Percentiles rank a stretch among this genome's conserved stretches.
These are phyloP conservation scores for Phylloporus rhodoxanthus DNA, from an alignment of 768 basidiomycete species.

Conservation along the genomic window DNA sequence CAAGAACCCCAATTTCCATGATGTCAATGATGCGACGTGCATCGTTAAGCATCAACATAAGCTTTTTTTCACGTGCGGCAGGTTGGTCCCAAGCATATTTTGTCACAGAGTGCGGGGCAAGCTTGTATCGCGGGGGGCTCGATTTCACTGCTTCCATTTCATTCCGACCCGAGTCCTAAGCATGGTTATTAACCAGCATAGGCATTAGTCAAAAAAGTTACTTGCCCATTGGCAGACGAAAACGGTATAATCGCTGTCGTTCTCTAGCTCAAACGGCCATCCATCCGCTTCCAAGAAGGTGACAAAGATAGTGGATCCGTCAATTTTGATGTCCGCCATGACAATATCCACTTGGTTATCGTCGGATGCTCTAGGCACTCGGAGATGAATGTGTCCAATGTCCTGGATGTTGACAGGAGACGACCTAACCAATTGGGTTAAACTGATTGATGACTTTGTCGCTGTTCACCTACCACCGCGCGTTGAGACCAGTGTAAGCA, in stretches of 20 bases:
- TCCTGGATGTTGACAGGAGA: conserved; percentile 88
- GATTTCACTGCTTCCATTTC: conserved; percentile 37
- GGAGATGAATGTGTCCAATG: conserved; percentile 78
- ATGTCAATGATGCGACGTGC: conserved; percentile 72
- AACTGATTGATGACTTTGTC: not conserved
- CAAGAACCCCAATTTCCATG: conserved; percentile 89
- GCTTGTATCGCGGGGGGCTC: conserved; percentile 41
- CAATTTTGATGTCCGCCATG: conserved; percentile 71
- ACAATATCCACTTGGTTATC: conserved; percentile 48
- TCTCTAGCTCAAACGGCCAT: conserved; percentile 92
- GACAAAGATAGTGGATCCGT: conserved; percentile 88
- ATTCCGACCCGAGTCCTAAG: conserved; percentile 42
- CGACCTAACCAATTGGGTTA: conserved; percentile 53
- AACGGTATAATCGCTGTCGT: conserved; percentile 71
- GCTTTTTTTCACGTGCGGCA: conserved; percentile 72
- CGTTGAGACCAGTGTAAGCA: conserved; percentile 79
- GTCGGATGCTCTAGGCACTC: conserved; percentile 44
- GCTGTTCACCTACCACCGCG: conserved; percentile 59
- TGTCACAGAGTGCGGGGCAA: conserved; percentile 47
- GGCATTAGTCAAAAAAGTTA: conserved; percentile 25
- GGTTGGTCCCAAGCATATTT: conserved; percentile 95
- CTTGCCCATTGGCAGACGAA: conserved; percentile 74
- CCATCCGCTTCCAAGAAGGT: conserved; percentile 54
- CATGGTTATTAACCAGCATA: conserved; percentile 19
- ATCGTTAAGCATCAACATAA: conserved; percentile 59